Conservation (phyloP, 192 early-diverging fungal genomes). For the Podochytrium sp. region DNA sequence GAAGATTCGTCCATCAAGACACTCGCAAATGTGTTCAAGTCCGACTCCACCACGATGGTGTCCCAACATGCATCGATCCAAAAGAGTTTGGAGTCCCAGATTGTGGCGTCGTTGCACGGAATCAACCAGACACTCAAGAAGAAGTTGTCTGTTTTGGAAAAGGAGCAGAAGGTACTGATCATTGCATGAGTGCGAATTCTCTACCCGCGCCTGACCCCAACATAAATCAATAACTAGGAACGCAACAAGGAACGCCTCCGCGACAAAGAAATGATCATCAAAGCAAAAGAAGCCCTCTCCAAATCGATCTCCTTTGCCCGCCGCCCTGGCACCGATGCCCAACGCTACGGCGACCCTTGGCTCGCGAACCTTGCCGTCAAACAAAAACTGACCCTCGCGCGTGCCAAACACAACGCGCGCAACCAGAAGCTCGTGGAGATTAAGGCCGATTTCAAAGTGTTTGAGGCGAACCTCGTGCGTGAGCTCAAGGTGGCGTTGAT, state of each 20-base stretch:
- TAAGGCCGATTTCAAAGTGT: constrained; percentile 26
- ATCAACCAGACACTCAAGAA: constrained; percentile 22
- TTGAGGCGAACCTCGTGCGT: constrained; percentile 24
- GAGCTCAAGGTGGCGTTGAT: constrained; percentile 27
- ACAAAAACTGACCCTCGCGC: constrained; percentile 7
- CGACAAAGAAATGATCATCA: constrained; percentile 24
- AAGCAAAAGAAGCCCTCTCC: constrained; percentile 15
- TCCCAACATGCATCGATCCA: constrained; percentile 10
- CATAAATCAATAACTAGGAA: constrained; percentile 2
- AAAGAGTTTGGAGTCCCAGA: constrained; percentile 11
- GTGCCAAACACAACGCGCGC: constrained; percentile 15
- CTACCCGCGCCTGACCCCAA: not conserved
- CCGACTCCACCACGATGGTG: not conserved
- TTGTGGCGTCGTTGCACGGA: constrained; percentile 3
- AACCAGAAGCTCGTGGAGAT: constrained; percentile 21
- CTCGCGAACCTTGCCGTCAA: constrained; percentile 20
- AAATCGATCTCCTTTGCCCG: constrained; percentile 26
- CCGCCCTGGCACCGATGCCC: constrained; percentile 23
- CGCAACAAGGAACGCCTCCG: constrained; percentile 17
- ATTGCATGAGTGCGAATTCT: not conserved
- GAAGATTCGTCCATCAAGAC: not conserved
- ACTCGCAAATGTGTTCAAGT: not conserved
- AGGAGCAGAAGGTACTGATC: constrained; percentile 16
- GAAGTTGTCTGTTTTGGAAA: constrained; percentile 3
- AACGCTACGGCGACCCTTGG: constrained; percentile 23